These are phyloP conservation scores for Auriscalpium vulgare DNA, from an alignment of 768 basidiomycete genomes.

Conservation along the genomic window DNA sequence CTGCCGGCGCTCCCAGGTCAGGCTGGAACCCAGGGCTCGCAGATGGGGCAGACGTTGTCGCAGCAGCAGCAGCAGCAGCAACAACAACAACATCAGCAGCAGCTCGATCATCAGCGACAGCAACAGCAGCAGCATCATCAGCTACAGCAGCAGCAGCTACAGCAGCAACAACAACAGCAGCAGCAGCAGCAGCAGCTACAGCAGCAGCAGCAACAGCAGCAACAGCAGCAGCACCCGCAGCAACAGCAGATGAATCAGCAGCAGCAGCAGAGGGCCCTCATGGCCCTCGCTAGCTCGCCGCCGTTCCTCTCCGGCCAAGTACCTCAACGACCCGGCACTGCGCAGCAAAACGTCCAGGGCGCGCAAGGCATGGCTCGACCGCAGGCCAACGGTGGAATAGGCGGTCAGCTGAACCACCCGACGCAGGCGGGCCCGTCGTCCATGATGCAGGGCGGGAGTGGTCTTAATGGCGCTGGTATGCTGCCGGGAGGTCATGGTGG, in stretches of 20 bases:
- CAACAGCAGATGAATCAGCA: neutral
- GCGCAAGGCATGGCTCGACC: neutral
- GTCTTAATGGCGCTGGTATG: neutral
- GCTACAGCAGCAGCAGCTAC: slow-evolving; percentile 9
- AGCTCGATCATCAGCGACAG: slow-evolving; percentile 2
- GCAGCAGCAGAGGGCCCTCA: neutral
- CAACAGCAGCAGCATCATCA: slow-evolving; percentile 7
- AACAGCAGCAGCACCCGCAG: neutral
- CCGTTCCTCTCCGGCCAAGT: neutral
- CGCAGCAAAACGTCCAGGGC: neutral
- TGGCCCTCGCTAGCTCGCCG: neutral
- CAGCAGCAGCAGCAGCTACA: neutral
- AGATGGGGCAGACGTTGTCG: neutral
- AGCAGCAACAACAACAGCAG: neutral
- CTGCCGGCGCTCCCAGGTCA: neutral
- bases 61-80: neutral
- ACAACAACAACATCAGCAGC: slow-evolving; percentile 3
- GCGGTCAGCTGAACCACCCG: neutral
- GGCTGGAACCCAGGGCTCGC: neutral
- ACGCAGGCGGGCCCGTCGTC: neutral
- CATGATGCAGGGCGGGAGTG: neutral
- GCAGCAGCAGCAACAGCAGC: neutral
- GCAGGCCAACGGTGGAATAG: neutral
- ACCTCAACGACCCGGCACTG: neutral
- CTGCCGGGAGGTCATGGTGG: neutral